Evolutionary conservation across 768 basidiomycete species (phyloP).

Genomic region (Porphyrellus cyaneotinctus): DNA sequence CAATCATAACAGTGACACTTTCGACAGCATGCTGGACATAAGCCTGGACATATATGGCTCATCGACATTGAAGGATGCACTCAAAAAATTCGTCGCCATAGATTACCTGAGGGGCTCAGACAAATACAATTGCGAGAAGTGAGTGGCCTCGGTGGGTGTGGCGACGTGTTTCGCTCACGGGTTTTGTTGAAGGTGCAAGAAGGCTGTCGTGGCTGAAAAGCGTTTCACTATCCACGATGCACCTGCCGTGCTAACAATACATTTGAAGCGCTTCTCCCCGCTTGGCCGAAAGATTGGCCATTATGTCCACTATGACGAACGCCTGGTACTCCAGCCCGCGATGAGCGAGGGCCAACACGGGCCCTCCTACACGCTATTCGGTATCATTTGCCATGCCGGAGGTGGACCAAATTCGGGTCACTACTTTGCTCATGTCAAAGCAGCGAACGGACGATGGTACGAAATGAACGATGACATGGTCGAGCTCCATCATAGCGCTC

Average conservation of each 20-base stretch:
- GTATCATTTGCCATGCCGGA: conserved; percentile 90
- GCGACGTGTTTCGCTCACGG: conserved; percentile 4
- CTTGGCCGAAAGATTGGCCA: conserved; percentile 84
- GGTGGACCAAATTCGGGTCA: conserved; percentile 93
- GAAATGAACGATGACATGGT: conserved; percentile 94
- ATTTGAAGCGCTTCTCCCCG: conserved; percentile 93
- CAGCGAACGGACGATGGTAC: conserved; percentile 68
- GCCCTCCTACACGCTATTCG: conserved; percentile 82
- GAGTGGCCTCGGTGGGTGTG: conserved; percentile 30
- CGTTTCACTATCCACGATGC: conserved; percentile 85
- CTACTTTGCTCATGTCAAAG: conserved; percentile 84
- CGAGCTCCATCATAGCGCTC: conserved; percentile 37
- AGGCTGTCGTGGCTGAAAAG: conserved; percentile 85
- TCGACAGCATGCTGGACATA: conserved; percentile 91
- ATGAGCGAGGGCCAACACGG: conserved; percentile 82
- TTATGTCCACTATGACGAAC: conserved; percentile 73
- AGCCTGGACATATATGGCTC: conserved; percentile 81
- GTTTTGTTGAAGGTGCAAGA: conserved; percentile 69
- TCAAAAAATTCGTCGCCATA: conserved; percentile 74
- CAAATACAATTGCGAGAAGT: conserved; percentile 99
- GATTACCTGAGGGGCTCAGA: conserved; percentile 86
- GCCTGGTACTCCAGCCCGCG: conserved; percentile 63
- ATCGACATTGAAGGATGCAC: conserved; percentile 60
- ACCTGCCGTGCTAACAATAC: conserved; percentile 84
- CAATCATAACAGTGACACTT: conserved; percentile 88